Evolutionary conservation across 2,329 filamentous ascomycete genomes (phyloP), one percentile per base, ranked within the genome.

Genomic region (Claviceps purpurea): DNA sequence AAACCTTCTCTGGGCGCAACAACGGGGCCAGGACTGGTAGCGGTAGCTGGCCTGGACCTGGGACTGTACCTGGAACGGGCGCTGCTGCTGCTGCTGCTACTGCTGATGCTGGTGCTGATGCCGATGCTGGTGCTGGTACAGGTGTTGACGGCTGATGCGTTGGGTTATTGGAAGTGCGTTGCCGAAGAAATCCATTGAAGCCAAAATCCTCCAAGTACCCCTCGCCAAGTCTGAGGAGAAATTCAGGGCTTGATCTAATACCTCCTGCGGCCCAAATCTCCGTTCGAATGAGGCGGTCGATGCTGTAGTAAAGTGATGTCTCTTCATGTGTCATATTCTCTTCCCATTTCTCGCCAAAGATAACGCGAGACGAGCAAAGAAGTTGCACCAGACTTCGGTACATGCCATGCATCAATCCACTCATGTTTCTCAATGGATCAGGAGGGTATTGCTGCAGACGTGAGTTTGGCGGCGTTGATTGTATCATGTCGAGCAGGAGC

Each of bases 181-280:
- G 58, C 6, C 64, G 55, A 48, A 68, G 57, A 52, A 68, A 68
- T 8, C 66, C 66, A 24, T 66, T 60, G 55, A 62, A 67, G 4
- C 60, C 59, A 43, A 57, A 55, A 7, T 64, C 64, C 2, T 71
- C 68, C 2, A 63, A 58, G 39, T 72, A 69, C 1, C 69, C 69
- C 49, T 67, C 68, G 8, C 77, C 77, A 0, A 80, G 68, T 11
- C 64, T 66, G 40, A 75, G 59, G 37, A 81, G 64, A 49, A 78
- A 80, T 18, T 77, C 73, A 42, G 67, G 68, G 6, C 70, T 73
- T 4, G 74, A 74, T 10, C 60, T 58, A 10, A 79, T 72, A 8
- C 70, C 69, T 45, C 69, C 68, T 7, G 71, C 59, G 7, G 61
- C 54, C 77, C 77, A 81, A 2, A 68, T 64, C 8, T 71, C 68